Evolutionary conservation across 164 flowering plant genomes (phyloP).

Genomic region (Vitis vinifera): ASM3070453v1 NC_081806.1:4288001-4288500

Average conservation of each 20-base stretch:
- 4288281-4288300: not conserved
- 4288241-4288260: not conserved
- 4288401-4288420: slow-evolving; percentile 85
- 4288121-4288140: too few species aligned
- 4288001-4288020: too few species aligned
- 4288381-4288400: slow-evolving; percentile 48
- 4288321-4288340: not conserved
- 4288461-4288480: slow-evolving; percentile 78
- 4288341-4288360: not conserved
- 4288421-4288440: slow-evolving; percentile 43
- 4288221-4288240: too few species aligned
- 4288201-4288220: not conserved
- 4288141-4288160: too few species aligned
- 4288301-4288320: not conserved
- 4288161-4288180: too few species aligned
- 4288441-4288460: slow-evolving; percentile 70
- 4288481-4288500: slow-evolving; percentile 87
- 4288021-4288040: too few species aligned
- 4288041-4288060: too few species aligned
- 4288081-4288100: too few species aligned
- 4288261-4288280: not conserved
- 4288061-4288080: too few species aligned
- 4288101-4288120: too few species aligned
- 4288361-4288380: too few species aligned
- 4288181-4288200: not conserved